Evolutionary conservation across 352 stramenopile species (phyloP).

Genomic region (Globisporangium irregulare): DNA sequence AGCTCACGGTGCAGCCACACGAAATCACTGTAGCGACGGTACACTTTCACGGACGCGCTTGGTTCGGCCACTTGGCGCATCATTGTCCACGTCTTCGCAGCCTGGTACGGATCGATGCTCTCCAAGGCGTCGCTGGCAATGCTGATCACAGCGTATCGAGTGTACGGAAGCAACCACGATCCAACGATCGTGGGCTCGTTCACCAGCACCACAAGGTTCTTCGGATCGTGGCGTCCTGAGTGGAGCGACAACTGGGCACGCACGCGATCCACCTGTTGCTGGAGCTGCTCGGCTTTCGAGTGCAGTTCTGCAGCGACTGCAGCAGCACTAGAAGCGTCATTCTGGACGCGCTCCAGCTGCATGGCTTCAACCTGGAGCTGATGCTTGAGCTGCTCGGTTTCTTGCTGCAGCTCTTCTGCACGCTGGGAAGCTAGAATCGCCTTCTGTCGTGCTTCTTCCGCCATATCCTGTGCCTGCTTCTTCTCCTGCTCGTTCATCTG

Average conservation of each 20-base stretch:
- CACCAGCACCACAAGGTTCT: constrained; percentile 78
- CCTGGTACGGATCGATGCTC: constrained; percentile 59
- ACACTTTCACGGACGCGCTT: constrained; percentile 78
- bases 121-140: constrained; percentile 51
- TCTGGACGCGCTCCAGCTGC: constrained; percentile 68
- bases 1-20: constrained; percentile 77
- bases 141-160: constrained; percentile 78
- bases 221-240: constrained; percentile 67
- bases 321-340: constrained; percentile 63
- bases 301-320: constrained; percentile 67
- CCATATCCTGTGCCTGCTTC: constrained; percentile 58
- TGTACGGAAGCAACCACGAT: constrained; percentile 83
- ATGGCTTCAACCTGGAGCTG: constrained; percentile 65
- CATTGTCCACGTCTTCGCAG: constrained; percentile 75
- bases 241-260: constrained; percentile 76
- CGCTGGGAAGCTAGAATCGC: constrained; percentile 63
- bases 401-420: constrained; percentile 64
- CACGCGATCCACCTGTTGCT: constrained; percentile 78
- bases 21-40: constrained; percentile 86
- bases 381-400: constrained; percentile 76
- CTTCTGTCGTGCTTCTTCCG: constrained; percentile 56
- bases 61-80: constrained; percentile 68
- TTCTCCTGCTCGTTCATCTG: constrained; percentile 86
- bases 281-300: constrained; percentile 60
- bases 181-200: constrained; percentile 77